Base-by-base conservation (phyloP, 2,329 filamentous ascomycete genomes). In the Aureobasidium pullulans region DNA sequence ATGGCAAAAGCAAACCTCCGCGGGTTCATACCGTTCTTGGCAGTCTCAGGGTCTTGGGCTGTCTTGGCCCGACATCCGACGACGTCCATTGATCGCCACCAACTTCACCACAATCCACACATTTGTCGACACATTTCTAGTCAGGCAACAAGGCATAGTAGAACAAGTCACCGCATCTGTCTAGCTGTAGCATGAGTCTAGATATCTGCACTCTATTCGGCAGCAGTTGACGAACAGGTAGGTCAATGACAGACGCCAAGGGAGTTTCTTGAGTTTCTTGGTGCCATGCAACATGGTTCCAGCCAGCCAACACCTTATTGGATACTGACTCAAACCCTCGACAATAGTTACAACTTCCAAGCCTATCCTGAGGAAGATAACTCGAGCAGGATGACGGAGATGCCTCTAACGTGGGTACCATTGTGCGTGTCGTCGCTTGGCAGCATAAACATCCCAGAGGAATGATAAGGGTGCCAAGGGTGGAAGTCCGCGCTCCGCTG, bases 381-480 rank as follows among this genome's bases (percentile, higher is more conserved):
- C 40, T 16, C 28, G 36, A 32, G 29, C 28, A 47, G 42, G 34
- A 47, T 57, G 53, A 57, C 42, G 53, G 31, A 37, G 10, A 28
- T 39, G 42, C 42, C 15, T 46, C 23, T 23, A 34, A 40, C 42
- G 43, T 57, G 23, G 54, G 54, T 40, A 57, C 43, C 32, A 47
- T 40, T 47, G 42, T 47, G 23, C 54, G 42, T 47, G 28, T 47
- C 43, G 42, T 19, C 13, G 36, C 54, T 57, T 57, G 54, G 54
- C 43, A 16, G 43, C 43, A 47, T 57, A 40, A 39, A 39, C 29
- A 57, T 39, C n/a, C 23, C 15, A 47, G 42, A 48, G 16, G 43
- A 48, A 57, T 40, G 54, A 57, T 57, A 57, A 57, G 54, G 32
- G 19, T 32, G 54, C 54, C 43, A 57, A 57, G 54, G 43, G 42